Conservation (phyloP, 768 basidiomycete species). For the Collybia sordida region DNA sequence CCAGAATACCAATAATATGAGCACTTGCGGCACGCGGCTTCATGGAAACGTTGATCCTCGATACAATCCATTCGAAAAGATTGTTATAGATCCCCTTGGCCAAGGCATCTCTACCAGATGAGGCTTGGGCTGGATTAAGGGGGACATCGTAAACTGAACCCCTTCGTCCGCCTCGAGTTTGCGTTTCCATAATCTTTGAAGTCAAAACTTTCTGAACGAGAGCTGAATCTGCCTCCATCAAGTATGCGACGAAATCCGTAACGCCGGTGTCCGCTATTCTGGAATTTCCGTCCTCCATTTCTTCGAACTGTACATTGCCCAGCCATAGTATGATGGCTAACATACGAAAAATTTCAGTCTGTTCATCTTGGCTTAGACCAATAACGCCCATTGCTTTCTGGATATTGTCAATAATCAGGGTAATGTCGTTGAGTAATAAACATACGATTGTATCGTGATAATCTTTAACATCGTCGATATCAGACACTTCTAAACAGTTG, state of each 20-base stretch:
- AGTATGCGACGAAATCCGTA: slow-evolving; percentile 93
- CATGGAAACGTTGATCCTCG: slow-evolving; percentile 95
- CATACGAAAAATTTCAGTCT: slow-evolving; percentile 91
- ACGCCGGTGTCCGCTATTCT: slow-evolving; percentile 77
- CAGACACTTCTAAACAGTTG: slow-evolving; percentile 88
- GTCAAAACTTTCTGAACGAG: slow-evolving; percentile 88
- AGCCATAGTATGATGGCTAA: slow-evolving; percentile 93
- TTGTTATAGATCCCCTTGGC: slow-evolving; percentile 98
- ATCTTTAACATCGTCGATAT: slow-evolving; percentile 87
- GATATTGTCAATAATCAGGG: slow-evolving; percentile 2
- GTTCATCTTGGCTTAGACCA: slow-evolving; percentile 82
- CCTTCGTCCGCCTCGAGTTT: slow-evolving; percentile 78
- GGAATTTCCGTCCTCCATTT: slow-evolving; percentile 90
- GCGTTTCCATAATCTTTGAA: slow-evolving; percentile 86
- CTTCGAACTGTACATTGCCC: slow-evolving; percentile 90
- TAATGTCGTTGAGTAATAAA: not conserved
- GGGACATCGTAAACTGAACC: slow-evolving; percentile 99
- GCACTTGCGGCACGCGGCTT: slow-evolving; percentile 72
- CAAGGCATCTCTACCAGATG: slow-evolving; percentile 86
- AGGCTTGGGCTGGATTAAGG: slow-evolving; percentile 88
- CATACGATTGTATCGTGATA: slow-evolving; percentile 87
- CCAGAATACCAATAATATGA: slow-evolving; percentile 91
- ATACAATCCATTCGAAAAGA: slow-evolving; percentile 99
- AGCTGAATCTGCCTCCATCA: slow-evolving; percentile 84
- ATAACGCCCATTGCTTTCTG: slow-evolving; percentile 94